A percentile compares a stretch with the other conserved stretches of the same genome.
Conservation (phyloP, 2,329 filamentous ascomycete species). For the Rhytidhysteron rufulum region DNA sequence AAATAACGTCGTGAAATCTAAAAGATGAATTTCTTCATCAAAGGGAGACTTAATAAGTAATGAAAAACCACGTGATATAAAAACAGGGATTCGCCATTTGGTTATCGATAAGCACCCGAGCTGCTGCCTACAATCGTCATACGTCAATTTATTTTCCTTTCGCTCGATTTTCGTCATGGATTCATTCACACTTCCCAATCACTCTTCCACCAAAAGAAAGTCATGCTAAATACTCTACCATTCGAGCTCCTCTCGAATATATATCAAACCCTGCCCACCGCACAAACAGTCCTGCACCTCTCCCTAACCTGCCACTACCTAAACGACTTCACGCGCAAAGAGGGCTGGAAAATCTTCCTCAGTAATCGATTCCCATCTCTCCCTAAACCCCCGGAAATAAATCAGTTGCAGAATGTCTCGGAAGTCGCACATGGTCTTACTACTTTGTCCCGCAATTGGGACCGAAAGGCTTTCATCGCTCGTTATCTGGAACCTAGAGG, state of each 20-base stretch:
- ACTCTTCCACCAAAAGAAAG: no score
- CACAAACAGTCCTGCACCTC: conserved; percentile 42
- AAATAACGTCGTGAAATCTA: no score
- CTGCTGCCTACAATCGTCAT: no score
- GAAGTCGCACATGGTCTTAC: conserved; percentile 53
- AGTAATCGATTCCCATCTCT: conserved; percentile 45
- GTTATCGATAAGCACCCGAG: no score
- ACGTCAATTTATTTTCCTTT: no score
- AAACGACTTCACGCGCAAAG: conserved; percentile 42
- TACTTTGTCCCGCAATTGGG: conserved; percentile 55
- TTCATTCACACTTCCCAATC: no score
- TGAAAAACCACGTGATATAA: no score
- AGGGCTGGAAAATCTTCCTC: conserved; percentile 49
- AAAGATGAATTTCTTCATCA: no score
- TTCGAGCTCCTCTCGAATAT: conserved; percentile 37
- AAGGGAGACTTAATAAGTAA: no score
- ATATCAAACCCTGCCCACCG: conserved; percentile 41
- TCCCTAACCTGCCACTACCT: conserved; percentile 45
- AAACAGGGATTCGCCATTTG: no score
- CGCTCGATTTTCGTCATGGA: no score
- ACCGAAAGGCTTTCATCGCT: conserved; percentile 53
- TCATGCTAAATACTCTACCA: conserved; percentile 20
- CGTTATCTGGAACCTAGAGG: conserved; percentile 47
- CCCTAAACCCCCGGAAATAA: conserved; percentile 15
- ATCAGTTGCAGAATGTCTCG: conserved; percentile 37